Percentiles rank a stretch among this genome's conserved stretches.
Conservation (phyloP, 352 stramenopile species). For the Phytophthora pini region DNA sequence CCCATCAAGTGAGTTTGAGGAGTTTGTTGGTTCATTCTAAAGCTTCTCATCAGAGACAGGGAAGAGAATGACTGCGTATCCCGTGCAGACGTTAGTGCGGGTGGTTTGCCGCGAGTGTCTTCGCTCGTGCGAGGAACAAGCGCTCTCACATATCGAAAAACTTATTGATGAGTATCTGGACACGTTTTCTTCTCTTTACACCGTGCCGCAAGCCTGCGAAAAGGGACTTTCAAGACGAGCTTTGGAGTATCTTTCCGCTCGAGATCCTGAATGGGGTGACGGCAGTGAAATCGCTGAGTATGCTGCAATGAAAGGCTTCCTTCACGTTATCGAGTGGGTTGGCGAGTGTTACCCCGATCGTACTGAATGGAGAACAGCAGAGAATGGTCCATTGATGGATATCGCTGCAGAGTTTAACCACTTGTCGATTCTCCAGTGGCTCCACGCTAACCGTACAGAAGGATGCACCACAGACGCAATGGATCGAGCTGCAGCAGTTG, state of each 20-base stretch:
- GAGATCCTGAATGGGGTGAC: constrained; percentile 21
- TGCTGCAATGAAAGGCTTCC: constrained; percentile 3
- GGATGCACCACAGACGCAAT: constrained; percentile 19
- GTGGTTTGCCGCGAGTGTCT: constrained; percentile 24
- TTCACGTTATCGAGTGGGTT: constrained; percentile 24
- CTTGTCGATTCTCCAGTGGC: constrained; percentile 20
- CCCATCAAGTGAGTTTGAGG: constrained; percentile 6
- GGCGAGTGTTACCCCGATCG: constrained; percentile 17
- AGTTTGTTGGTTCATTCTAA: constrained; percentile 7
- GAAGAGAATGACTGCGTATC: constrained; percentile 2
- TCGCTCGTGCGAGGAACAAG: not conserved
- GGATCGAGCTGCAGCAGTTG: constrained; percentile 22
- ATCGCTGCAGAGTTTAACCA: constrained; percentile 24
- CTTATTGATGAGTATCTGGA: constrained; percentile 13
- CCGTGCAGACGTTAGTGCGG: constrained; percentile 14
- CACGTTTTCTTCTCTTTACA: constrained; percentile 16
- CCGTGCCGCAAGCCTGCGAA: constrained; percentile 13
- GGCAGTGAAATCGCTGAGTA: constrained; percentile 18
- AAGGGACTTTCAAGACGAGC: constrained; percentile 2
- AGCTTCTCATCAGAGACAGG: constrained; percentile 4
- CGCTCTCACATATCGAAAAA: not conserved
- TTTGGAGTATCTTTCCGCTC: constrained; percentile 20
- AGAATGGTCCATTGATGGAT: constrained; percentile 19
- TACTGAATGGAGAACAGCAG: constrained; percentile 11
- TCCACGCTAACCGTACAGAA: constrained; percentile 19